These are phyloP conservation scores for Pyrus communis DNA, from an alignment of 306 rosid species.

Conservation along the genomic window DNA sequence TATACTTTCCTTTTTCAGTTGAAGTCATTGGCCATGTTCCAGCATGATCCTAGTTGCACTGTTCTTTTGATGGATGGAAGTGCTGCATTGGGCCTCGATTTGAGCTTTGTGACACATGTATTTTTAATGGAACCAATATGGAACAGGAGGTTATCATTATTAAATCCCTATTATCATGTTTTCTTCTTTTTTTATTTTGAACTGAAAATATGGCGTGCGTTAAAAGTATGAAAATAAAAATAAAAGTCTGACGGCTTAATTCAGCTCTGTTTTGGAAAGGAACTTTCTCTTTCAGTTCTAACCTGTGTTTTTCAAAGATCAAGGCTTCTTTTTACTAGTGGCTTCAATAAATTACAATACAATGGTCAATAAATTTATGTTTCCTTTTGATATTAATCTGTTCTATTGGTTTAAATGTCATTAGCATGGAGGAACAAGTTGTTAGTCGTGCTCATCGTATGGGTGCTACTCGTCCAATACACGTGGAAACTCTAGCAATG, in stretches of 20 bases:
- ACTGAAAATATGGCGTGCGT: background rate
- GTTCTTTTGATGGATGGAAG: constrained; percentile 98
- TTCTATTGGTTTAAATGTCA: constrained; percentile 15
- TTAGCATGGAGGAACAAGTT: constrained; percentile 97
- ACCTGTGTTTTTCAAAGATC: background rate
- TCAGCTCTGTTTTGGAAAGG: background rate
- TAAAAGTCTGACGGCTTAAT: background rate
- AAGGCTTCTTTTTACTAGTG: background rate
- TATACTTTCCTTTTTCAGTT: constrained; percentile 47
- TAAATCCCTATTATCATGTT: background rate
- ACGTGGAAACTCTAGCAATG: constrained; percentile 92
- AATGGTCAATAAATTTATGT: background rate
- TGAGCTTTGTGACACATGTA: constrained; percentile 87
- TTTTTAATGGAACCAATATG: constrained; percentile 97
- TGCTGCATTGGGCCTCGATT: constrained; percentile 96
- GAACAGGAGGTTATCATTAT: constrained; percentile 70
- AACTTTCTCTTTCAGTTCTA: background rate
- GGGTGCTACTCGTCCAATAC: constrained; percentile 95
- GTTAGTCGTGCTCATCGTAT: constrained; percentile 99
- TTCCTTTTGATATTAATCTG: background rate
- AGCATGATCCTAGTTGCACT: constrained; percentile 72
- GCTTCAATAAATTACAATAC: background rate
- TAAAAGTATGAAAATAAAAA: background rate
- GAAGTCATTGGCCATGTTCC: constrained; percentile 76
- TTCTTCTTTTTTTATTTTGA: background rate